Evolutionary conservation across 106 monocot species (phyloP), one percentile per base, ranked within the genome.

Genomic region (Dendrobium nobile): DNA sequence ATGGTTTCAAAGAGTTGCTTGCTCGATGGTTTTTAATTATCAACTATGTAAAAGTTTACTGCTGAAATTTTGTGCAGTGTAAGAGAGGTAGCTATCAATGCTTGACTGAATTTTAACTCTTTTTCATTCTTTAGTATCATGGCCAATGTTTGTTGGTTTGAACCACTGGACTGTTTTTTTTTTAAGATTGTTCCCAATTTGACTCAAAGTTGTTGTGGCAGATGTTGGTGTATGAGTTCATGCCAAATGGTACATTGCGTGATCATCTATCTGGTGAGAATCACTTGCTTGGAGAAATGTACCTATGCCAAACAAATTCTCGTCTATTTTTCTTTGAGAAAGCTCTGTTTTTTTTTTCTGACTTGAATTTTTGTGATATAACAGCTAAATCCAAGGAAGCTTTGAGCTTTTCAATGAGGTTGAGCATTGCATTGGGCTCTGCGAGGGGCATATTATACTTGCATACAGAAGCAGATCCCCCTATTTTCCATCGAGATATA

Each of bases 191-290:
- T 70, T 33, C 16, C 70, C 24, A 24, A 70, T 37, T 70, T 70
- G 37, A 33, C 15, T 4, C 16, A 33, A 37, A 70, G 31, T 37
- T 31, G 28, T 70, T 70, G 37, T 4, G 15, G 82, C 82, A 99
- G 99, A 90, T 99, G 95, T 59, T 99, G 83, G 95, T 99, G 16
- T 99, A 99, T 78, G 99, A 99, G 80, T 99, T 93, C 79, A 91
- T 99, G 99, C 82, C 91, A 56, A 99, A 95, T 89, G 95, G 91
- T 18, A 90, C 91, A 79, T 82, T 99, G 48, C 93, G 90, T 13
- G 95, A 93, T 89, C 99, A 95, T 76, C 88, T 99, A 79, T 95
- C 95, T 77, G 90, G 98, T 99, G 81, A 87, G 84, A 37, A 64
- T 68, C 55, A 31, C 56, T 20, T 78, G 27, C 11, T 70, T 70